These are phyloP conservation scores for Papiliotrema nemorosa DNA, from an alignment of 1,284 basidiomycete genomes.

Conservation along the genomic window DNA sequence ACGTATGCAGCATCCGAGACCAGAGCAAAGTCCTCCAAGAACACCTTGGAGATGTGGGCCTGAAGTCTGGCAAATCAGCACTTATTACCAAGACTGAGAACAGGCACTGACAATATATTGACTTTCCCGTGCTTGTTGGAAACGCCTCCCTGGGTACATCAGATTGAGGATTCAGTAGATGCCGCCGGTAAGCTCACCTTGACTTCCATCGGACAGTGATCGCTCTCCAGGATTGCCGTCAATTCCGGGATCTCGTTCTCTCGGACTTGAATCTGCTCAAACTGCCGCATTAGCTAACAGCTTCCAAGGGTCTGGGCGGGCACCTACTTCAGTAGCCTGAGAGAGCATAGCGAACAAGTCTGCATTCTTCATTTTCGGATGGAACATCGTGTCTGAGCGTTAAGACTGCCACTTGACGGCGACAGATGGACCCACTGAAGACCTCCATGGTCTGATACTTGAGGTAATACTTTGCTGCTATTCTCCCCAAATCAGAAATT, in stretches of 20 bases:
- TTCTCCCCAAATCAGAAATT: conserved; percentile 84
- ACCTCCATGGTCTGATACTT: conserved; percentile 80
- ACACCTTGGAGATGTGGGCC: conserved; percentile 75
- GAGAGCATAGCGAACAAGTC: conserved; percentile 82
- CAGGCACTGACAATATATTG: conserved; percentile 65
- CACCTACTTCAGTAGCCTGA: conserved; percentile 78
- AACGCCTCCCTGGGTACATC: conserved; percentile 67
- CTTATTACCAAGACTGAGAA: background rate
- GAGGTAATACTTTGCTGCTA: conserved; percentile 97
- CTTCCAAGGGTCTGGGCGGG: too few relatives aligned
- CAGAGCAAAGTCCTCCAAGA: conserved; percentile 91
- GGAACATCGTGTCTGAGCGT: conserved; percentile 62
- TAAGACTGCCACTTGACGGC: background rate
- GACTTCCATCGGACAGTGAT: conserved; percentile 69
- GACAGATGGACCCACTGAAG: conserved; percentile 57
- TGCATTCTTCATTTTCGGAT: conserved; percentile 85
- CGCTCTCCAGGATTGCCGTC: conserved; percentile 61
- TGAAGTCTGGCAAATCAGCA: conserved; percentile 59
- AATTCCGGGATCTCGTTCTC: conserved; percentile 88
- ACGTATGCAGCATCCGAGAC: conserved; percentile 94
- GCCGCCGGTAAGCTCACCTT: conserved; percentile 1
- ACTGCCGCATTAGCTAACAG: conserved; percentile 54
- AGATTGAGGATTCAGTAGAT: background rate
- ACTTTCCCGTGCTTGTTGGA: conserved; percentile 85
- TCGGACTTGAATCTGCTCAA: conserved; percentile 89